Conservation (phyloP, 345 rosid genomes). For the Eucalyptus cladocalyx region DNA sequence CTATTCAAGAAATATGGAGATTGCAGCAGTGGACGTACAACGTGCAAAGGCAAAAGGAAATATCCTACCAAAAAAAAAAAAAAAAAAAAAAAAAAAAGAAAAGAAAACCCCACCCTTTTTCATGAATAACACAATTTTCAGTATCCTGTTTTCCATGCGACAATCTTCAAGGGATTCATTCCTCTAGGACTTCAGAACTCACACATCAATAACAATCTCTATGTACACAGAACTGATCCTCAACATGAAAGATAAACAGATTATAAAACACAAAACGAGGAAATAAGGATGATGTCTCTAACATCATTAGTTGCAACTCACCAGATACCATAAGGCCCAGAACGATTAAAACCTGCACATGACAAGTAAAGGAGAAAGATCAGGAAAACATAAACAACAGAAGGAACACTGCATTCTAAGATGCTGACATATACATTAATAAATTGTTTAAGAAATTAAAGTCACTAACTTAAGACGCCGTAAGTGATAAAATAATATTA, state of each 20-base stretch:
- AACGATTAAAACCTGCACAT: constrained; percentile 55
- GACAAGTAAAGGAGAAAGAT: background rate
- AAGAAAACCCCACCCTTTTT: background rate
- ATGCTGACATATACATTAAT: background rate
- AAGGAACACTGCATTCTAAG: background rate
- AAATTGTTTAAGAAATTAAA: background rate
- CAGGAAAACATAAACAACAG: background rate
- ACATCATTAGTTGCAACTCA: constrained; percentile 20
- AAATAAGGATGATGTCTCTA: background rate
- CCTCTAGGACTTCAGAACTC: background rate
- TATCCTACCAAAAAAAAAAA: background rate
- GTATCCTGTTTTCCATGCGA: background rate
- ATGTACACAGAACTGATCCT: background rate
- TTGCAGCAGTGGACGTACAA: background rate
- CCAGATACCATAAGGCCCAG: constrained; percentile 71
- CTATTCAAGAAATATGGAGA: background rate
- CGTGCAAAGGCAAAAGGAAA: background rate
- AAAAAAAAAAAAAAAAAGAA: no score
- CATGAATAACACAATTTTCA: background rate
- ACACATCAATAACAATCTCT: background rate
- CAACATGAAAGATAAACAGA: background rate
- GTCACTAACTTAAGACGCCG: background rate
- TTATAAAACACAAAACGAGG: background rate
- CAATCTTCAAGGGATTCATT: background rate
- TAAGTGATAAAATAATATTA: background rate